phyloP scores from a whole-genome alignment of 805 yeast species.

The Scheffersomyces lignosus region DNA sequence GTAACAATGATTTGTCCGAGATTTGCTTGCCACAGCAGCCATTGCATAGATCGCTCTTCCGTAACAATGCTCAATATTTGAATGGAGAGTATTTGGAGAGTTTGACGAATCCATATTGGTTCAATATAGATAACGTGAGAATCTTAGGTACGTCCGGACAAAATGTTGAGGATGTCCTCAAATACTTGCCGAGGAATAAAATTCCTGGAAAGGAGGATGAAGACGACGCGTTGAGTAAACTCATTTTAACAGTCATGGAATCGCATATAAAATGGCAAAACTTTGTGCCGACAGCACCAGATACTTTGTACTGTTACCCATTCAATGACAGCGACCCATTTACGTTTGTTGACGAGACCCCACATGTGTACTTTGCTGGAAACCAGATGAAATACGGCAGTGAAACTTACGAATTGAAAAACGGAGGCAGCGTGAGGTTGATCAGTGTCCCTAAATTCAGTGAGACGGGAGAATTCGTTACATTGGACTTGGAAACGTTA shows the following conservation, averaged over 20 bases:
- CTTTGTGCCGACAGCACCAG: slow-evolving; percentile 93
- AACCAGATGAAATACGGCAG: slow-evolving; percentile 69
- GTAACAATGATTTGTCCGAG: slow-evolving; percentile 83
- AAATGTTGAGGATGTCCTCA: slow-evolving; percentile 72
- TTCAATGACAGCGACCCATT: slow-evolving; percentile 78
- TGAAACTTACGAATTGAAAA: slow-evolving; percentile 16
- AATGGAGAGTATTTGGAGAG: slow-evolving; percentile 28
- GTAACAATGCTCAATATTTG: slow-evolving; percentile 40
- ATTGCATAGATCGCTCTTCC: slow-evolving; percentile 74
- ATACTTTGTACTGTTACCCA: slow-evolving; percentile 89
- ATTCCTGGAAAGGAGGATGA: slow-evolving; percentile 30
- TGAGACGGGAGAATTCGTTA: slow-evolving; percentile 61
- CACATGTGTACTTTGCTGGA: slow-evolving; percentile 85
- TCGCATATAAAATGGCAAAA: slow-evolving; percentile 80
- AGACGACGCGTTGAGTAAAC: slow-evolving; percentile 34
- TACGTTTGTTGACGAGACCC: slow-evolving; percentile 64
- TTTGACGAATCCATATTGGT: slow-evolving; percentile 69
- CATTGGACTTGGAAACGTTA: slow-evolving; percentile 59
- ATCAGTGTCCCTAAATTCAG: slow-evolving; percentile 72
- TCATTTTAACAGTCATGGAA: slow-evolving; percentile 43
- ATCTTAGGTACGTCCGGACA: slow-evolving; percentile 83
- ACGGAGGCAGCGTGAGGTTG: slow-evolving; percentile 44
- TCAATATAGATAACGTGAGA: slow-evolving; percentile 47
- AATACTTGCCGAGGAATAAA: slow-evolving; percentile 45
- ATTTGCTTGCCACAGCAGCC: slow-evolving; percentile 86